Percentiles rank a stretch among this genome's conserved stretches.
phyloP scores from a whole-genome alignment of 2,329 filamentous ascomycete species.

The Aureobasidium sp. region DNA sequence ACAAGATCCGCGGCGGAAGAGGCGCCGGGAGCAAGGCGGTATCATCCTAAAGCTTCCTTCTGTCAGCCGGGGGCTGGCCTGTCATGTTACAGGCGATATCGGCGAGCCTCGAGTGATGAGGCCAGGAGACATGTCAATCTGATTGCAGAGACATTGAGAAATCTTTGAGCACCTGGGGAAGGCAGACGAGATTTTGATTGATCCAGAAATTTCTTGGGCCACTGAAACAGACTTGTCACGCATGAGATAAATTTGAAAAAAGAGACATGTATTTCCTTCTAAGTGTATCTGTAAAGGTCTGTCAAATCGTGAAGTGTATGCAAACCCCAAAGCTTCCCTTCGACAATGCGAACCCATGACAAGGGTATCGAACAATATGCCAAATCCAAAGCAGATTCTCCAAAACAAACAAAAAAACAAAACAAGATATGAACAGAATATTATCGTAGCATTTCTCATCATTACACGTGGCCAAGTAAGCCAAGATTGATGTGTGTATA shows the following conservation, averaged over 20 bases:
- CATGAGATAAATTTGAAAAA: background rate
- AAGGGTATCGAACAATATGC: constrained; percentile 15
- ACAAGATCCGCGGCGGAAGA: too few species aligned
- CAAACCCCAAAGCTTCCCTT: constrained; percentile 6
- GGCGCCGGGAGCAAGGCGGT: background rate
- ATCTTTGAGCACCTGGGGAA: too few species aligned
- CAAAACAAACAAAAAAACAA: too few species aligned
- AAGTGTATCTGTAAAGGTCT: background rate
- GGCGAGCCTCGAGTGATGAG: background rate
- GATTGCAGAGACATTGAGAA: too few species aligned
- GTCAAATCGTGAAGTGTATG: constrained; percentile 8
- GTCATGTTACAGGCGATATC: constrained; percentile 1
- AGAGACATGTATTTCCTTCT: constrained; percentile 6
- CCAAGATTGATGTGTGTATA: too few species aligned
- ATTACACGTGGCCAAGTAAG: background rate
- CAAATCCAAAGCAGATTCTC: background rate
- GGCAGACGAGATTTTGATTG: too few species aligned
- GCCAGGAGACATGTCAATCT: background rate
- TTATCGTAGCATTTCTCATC: constrained; percentile 10
- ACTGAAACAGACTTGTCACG: background rate
- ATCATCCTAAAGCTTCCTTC: background rate
- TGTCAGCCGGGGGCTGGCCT: too few species aligned
- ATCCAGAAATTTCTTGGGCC: background rate
- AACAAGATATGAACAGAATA: background rate
- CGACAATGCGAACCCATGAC: constrained; percentile 4